Percentiles rank a stretch among this genome's conserved stretches.
These are phyloP conservation scores for Gossypium anomalum DNA, from an alignment of 345 rosid species.

Conservation along the genomic window DNA sequence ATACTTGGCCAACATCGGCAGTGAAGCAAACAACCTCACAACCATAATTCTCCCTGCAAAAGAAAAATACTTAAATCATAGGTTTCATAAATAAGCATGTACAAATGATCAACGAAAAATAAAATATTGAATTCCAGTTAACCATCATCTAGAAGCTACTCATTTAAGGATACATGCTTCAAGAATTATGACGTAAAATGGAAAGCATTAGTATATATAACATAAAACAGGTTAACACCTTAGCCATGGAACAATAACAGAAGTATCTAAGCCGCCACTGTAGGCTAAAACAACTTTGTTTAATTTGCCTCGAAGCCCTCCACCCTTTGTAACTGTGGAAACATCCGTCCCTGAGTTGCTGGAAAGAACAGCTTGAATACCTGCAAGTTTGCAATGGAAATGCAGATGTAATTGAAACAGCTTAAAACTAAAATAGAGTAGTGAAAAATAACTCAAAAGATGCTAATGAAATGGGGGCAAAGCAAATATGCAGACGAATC, in stretches of 20 bases:
- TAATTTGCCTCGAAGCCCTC: conserved; percentile 70
- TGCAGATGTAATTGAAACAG: not conserved
- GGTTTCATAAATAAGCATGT: not conserved
- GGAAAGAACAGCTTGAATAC: conserved; percentile 55
- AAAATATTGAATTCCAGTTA: not conserved
- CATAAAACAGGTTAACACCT: conserved; percentile 38
- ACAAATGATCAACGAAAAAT: conserved; percentile 1
- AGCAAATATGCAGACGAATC: not conserved
- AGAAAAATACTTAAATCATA: conserved; percentile 7
- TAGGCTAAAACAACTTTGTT: conserved; percentile 94
- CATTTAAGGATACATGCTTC: not conserved
- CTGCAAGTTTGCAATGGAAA: conserved; percentile 26
- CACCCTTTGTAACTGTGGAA: conserved; percentile 30
- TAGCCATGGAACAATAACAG: conserved; percentile 96
- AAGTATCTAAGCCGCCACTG: conserved; percentile 96
- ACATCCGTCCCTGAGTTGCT: conserved; percentile 27
- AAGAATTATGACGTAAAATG: conserved; percentile 3
- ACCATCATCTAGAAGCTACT: not conserved
- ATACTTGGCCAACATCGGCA: conserved; percentile 97
- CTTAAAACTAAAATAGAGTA: not conserved
- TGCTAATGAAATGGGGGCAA: not conserved
- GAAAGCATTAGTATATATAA: not conserved
- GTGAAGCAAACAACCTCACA: conserved; percentile 99
- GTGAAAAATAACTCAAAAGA: not conserved
- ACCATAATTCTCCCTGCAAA: conserved; percentile 84